phyloP scores from a whole-genome alignment of 2,329 filamentous ascomycete genomes.

The Diaporthe velutina region DNA sequence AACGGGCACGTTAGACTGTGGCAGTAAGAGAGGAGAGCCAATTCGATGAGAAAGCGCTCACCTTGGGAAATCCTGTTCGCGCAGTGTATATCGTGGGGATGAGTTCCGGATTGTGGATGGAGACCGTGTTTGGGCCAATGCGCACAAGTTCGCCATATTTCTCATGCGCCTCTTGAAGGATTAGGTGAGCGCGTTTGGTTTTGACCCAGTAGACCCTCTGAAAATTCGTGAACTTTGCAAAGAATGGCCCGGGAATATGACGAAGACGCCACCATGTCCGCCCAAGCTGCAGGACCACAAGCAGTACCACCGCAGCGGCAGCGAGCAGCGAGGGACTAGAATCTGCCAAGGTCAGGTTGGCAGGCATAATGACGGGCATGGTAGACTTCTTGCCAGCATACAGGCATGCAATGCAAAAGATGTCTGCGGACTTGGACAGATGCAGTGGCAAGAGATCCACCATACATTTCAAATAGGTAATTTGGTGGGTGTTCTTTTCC shows the following conservation, averaged over 20 bases:
- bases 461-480: background rate
- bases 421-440: background rate
- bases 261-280: conserved; percentile 39
- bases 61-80: conserved; percentile 44
- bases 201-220: conserved; percentile 42
- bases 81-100: conserved; percentile 43
- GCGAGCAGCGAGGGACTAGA: background rate
- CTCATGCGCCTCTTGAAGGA: conserved; percentile 50
- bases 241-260: conserved; percentile 44
- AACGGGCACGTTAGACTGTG: background rate
- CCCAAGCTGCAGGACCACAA: background rate
- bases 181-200: conserved; percentile 39
- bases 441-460: background rate
- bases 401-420: background rate
- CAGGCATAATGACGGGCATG: background rate
- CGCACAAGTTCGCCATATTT: conserved; percentile 62
- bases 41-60: background rate
- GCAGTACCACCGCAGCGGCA: conserved; percentile 7
- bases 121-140: conserved; percentile 62
- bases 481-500: background rate
- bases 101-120: conserved; percentile 54
- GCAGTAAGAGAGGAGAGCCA: background rate
- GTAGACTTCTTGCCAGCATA: background rate
- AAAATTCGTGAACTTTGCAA: conserved; percentile 41
- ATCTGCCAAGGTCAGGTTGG: background rate